These are phyloP conservation scores for Boletus subparvulus DNA, from an alignment of 768 basidiomycete species.

Conservation along the genomic window DNA sequence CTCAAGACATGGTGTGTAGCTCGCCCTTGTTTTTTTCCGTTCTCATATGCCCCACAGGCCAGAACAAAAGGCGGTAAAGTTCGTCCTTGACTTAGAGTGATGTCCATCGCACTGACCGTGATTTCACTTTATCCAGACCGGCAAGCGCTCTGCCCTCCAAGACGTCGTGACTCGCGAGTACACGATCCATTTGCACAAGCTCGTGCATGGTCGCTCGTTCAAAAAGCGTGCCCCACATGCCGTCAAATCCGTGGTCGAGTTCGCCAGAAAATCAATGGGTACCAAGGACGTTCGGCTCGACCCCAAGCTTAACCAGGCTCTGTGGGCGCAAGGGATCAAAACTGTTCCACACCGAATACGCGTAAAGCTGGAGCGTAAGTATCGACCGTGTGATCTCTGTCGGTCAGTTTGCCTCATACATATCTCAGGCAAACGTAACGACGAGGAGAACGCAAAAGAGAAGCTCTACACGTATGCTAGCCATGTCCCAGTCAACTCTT, in stretches of 20 bases:
- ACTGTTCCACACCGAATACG: constrained; percentile 89
- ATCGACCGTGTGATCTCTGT: neutral
- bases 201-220: constrained; percentile 87
- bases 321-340: constrained; percentile 95
- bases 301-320: constrained; percentile 93
- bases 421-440: constrained; percentile 87
- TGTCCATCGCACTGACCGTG: neutral
- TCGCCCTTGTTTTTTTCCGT: neutral
- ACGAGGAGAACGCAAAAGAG: constrained; percentile 98
- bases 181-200: constrained; percentile 98
- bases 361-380: constrained; percentile 90
- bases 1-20: constrained; percentile 66
- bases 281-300: constrained; percentile 92
- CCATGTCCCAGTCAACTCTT: constrained; percentile 71
- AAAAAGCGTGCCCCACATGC: constrained; percentile 98
- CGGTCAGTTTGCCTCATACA: neutral
- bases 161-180: constrained; percentile 99
- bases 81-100: constrained; percentile 27
- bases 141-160: constrained; percentile 95
- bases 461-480: constrained; percentile 93
- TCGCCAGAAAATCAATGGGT: constrained; percentile 95
- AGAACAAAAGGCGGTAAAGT: constrained; percentile 35
- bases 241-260: constrained; percentile 89
- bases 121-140: constrained; percentile 43
- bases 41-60: constrained; percentile 39